phyloP scores from a whole-genome alignment of 2,329 filamentous ascomycete genomes.

The Albophoma yamanashiensis region DNA sequence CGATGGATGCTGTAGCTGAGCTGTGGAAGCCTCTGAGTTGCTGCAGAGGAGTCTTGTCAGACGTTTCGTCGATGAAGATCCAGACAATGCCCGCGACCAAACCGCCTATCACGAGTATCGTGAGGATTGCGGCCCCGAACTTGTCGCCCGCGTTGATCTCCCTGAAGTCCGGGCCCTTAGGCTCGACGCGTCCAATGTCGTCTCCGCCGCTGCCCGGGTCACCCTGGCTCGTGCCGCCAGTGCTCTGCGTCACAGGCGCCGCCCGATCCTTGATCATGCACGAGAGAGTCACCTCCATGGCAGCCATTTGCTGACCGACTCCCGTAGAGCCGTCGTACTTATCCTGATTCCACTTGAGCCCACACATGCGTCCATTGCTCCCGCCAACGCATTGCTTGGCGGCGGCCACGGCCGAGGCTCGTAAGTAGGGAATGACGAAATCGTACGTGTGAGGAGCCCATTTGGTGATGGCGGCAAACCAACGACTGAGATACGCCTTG shows the following conservation, averaged over 20 bases:
- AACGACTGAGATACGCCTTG: conserved; percentile 52
- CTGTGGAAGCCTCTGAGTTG: conserved; percentile 18
- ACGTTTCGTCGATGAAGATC: conserved; percentile 37
- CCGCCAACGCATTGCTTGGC: conserved; percentile 48
- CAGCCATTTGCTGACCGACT: conserved; percentile 62
- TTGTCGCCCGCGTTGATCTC: conserved; percentile 46
- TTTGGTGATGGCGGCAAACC: conserved; percentile 51
- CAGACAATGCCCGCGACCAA: conserved; percentile 42
- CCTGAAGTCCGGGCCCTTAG: conserved; percentile 10
- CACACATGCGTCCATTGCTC: conserved; percentile 45
- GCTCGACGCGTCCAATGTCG: conserved; percentile 30
- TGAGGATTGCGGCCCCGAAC: conserved; percentile 57
- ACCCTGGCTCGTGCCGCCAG: conserved; percentile 46
- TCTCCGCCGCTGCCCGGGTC: conserved; percentile 34
- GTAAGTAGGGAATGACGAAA: conserved; percentile 41
- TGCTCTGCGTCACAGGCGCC: conserved; percentile 34
- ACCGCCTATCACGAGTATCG: conserved; percentile 42
- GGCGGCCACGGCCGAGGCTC: conserved; percentile 45
- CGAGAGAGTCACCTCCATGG: conserved; percentile 52
- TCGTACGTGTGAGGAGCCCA: conserved; percentile 50
- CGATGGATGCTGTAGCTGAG: conserved; percentile 8
- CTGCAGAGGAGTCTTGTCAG: conserved; percentile 18
- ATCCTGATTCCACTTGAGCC: conserved; percentile 46
- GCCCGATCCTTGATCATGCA: conserved; percentile 40
- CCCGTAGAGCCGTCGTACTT: conserved; percentile 49